Conservation (phyloP, 306 rosid genomes). For the Inga laurina region DNA sequence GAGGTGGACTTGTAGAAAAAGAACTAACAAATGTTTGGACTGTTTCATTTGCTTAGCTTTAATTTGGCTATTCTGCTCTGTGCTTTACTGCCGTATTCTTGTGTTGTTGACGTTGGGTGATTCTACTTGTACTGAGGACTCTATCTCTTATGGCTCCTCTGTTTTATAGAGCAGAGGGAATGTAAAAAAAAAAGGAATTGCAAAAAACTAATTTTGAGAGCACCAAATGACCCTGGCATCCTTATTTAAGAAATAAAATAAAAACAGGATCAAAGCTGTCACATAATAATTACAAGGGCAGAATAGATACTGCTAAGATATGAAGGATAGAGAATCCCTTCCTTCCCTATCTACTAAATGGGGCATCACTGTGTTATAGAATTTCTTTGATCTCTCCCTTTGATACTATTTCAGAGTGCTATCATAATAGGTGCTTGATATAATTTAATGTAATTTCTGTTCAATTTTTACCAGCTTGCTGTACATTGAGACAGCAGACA, state of each 20-base stretch:
- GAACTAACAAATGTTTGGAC: neutral
- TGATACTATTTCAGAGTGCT: neutral
- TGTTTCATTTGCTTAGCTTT: neutral
- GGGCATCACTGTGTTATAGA: neutral
- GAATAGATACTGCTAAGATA: neutral
- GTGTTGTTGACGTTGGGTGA: neutral
- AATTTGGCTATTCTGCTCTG: neutral
- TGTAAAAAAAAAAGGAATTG: neutral
- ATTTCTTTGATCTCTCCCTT: neutral
- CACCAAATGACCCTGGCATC: neutral
- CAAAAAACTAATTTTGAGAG: neutral
- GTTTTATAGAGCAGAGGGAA: neutral
- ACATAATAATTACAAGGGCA: neutral
- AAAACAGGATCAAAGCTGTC: neutral
- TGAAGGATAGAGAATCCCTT: neutral
- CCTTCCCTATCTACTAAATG: neutral
- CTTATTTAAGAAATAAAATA: neutral
- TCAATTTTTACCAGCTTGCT: conserved; percentile 69
- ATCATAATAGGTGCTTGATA: conserved; percentile 24
- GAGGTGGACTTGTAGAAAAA: neutral
- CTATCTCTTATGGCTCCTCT: neutral
- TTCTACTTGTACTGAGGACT: neutral
- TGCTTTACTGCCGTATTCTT: neutral
- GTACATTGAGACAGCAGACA: conserved; percentile 86
- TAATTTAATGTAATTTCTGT: conserved; percentile 29